phyloP scores from a whole-genome alignment of 768 basidiomycete genomes.

The Xerocomellus amylosporus region DNA sequence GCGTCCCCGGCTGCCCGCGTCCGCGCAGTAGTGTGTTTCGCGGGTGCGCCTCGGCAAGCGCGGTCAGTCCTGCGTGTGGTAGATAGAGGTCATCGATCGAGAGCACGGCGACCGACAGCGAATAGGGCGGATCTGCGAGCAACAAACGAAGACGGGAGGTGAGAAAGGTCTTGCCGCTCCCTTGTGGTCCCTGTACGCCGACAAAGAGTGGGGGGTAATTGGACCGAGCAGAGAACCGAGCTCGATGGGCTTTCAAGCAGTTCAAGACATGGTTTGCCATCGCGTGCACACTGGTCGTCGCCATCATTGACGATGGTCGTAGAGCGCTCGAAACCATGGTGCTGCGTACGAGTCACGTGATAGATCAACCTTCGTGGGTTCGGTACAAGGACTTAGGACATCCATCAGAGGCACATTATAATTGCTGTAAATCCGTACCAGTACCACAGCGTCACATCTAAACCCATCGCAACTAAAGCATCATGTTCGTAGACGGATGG shows the following conservation, averaged over 20 bases:
- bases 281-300: constrained; percentile 24
- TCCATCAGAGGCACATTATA: constrained; percentile 21
- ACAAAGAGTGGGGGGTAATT: constrained; percentile 65
- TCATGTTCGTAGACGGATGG: constrained; percentile 9
- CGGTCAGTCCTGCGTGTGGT: constrained; percentile 56
- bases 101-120: constrained; percentile 57
- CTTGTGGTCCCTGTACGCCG: constrained; percentile 91
- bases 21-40: constrained; percentile 70
- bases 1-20: constrained; percentile 92
- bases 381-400: background rate
- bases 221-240: constrained; percentile 9
- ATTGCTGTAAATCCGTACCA: constrained; percentile 30
- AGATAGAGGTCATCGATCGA: constrained; percentile 89
- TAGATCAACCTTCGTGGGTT: background rate
- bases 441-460: constrained; percentile 22
- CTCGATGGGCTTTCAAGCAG: constrained; percentile 35
- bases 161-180: constrained; percentile 87
- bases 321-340: background rate
- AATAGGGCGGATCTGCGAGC: constrained; percentile 44
- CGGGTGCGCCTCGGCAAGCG: constrained; percentile 49
- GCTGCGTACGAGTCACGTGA: constrained; percentile 14
- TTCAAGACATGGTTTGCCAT: constrained; percentile 40
- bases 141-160: constrained; percentile 51
- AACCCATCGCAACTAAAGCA: constrained; percentile 13
- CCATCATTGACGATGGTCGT: constrained; percentile 11